Percentiles rank a stretch among this genome's conserved stretches.
These are phyloP conservation scores for Withania somnifera DNA, from an alignment of 305 asterid genomes.

Conservation along the genomic window DNA sequence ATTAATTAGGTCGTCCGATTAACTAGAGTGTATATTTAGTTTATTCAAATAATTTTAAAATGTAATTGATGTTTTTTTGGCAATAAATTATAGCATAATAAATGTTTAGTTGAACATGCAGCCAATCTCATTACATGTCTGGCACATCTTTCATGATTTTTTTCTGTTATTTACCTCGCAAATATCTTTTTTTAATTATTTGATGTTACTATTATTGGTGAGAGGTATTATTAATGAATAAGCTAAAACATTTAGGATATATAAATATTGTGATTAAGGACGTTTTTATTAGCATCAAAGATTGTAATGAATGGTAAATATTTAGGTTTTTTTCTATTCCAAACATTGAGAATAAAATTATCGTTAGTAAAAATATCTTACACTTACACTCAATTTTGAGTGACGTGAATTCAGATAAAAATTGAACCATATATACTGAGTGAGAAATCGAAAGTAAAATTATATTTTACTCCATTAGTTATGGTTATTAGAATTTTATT, in stretches of 20 bases:
- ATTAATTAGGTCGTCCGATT: neutral
- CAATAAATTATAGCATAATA: neutral
- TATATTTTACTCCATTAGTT: neutral
- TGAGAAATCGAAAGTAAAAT: too few species aligned
- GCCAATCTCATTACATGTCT: neutral
- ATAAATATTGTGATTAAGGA: neutral
- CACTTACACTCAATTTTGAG: neutral
- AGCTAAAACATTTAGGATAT: neutral
- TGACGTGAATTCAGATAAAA: neutral
- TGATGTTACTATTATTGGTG: too few species aligned
- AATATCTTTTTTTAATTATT: too few species aligned
- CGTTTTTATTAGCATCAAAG: neutral
- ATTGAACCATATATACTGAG: neutral
- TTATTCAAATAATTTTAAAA: neutral
- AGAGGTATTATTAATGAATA: too few species aligned
- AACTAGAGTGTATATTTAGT: neutral
- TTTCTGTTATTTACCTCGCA: neutral
- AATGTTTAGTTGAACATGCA: neutral
- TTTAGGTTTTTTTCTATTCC: accelerated
- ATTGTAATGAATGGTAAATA: neutral
- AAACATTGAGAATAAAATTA: neutral
- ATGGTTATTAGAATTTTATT: neutral
- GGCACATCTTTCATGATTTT: neutral
- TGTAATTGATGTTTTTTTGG: neutral
- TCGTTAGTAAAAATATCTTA: neutral